Conservation (phyloP, 257 asterid species). For the Phtheirospermum japonicum region DNA sequence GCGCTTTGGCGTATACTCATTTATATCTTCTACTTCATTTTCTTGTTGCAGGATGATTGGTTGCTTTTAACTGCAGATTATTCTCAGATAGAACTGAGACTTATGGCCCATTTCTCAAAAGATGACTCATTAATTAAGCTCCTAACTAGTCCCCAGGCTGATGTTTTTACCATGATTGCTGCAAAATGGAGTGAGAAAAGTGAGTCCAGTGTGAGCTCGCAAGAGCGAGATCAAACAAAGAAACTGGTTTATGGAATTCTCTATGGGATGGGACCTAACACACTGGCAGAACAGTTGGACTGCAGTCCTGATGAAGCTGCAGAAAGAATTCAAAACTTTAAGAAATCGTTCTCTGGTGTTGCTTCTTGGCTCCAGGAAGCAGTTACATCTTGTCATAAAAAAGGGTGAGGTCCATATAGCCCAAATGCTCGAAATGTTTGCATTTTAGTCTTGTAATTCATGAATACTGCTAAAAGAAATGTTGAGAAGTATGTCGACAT, state of each 20-base stretch:
- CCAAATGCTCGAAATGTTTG: slow-evolving; percentile 23
- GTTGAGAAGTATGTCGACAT: slow-evolving; percentile 15
- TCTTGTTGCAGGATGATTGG: slow-evolving; percentile 83
- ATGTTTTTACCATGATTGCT: slow-evolving; percentile 89
- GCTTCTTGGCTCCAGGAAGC: slow-evolving; percentile 94
- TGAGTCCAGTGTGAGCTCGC: slow-evolving; percentile 61
- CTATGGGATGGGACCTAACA: slow-evolving; percentile 84
- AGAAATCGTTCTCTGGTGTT: slow-evolving; percentile 82
- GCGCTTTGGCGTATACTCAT: slow-evolving; percentile 6
- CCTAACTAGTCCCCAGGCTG: slow-evolving; percentile 61
- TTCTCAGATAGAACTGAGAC: slow-evolving; percentile 92
- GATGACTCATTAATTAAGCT: slow-evolving; percentile 70
- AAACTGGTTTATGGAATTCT: slow-evolving; percentile 86
- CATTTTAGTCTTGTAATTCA: slow-evolving; percentile 9
- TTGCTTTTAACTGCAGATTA: slow-evolving; percentile 86
- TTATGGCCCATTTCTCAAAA: slow-evolving; percentile 96
- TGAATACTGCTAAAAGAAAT: slow-evolving; percentile 22
- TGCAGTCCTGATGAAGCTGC: slow-evolving; percentile 79
- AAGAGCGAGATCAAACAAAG: slow-evolving; percentile 88
- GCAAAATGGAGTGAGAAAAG: slow-evolving; percentile 78
- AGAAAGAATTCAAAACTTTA: slow-evolving; percentile 74
- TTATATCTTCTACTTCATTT: slow-evolving; percentile 28
- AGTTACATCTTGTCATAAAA: slow-evolving; percentile 65
- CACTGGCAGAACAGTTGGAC: slow-evolving; percentile 78
- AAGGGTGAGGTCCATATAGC: slow-evolving; percentile 59